phyloP scores from a whole-genome alignment of 106 monocot species.

The Allium fistulosum region DNA sequence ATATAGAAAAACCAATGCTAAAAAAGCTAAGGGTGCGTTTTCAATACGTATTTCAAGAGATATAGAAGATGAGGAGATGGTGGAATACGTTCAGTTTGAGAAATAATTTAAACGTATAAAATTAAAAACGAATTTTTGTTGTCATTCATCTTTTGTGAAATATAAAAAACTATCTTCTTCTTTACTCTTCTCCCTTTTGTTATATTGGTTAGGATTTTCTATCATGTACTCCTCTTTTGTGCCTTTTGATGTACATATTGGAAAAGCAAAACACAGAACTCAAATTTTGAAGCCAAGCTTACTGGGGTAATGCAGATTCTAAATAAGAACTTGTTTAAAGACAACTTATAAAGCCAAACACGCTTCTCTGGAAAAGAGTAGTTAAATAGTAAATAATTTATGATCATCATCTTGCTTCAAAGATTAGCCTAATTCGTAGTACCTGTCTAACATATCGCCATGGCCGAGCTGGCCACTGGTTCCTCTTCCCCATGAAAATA shows the following conservation, averaged over 20 bases:
- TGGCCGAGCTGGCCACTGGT: slow-evolving; percentile 15
- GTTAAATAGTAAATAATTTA: no score
- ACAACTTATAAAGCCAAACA: background rate
- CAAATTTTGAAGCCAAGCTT: background rate
- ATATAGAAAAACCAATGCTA: background rate
- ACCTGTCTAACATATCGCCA: slow-evolving; percentile 11
- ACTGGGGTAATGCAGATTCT: background rate
- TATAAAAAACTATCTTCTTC: no score
- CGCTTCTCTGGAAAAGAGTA: background rate
- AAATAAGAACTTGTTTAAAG: no score
- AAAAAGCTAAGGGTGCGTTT: background rate
- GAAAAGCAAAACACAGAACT: background rate
- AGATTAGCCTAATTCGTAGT: background rate
- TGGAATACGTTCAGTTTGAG: background rate
- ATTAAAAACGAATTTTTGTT: no score
- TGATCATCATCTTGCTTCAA: background rate
- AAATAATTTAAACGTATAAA: background rate
- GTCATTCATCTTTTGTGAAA: no score
- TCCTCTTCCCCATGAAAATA: slow-evolving; percentile 50
- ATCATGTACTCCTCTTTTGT: no score
- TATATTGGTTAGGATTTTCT: no score
- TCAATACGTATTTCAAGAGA: background rate
- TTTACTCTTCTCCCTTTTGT: no score
- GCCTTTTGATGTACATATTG: background rate
- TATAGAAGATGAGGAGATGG: background rate